Evolutionary conservation across 2,329 filamentous ascomycete species (phyloP), one percentile per base, ranked within the genome.

Genomic region (Sclerotinia trifoliorum): DNA sequence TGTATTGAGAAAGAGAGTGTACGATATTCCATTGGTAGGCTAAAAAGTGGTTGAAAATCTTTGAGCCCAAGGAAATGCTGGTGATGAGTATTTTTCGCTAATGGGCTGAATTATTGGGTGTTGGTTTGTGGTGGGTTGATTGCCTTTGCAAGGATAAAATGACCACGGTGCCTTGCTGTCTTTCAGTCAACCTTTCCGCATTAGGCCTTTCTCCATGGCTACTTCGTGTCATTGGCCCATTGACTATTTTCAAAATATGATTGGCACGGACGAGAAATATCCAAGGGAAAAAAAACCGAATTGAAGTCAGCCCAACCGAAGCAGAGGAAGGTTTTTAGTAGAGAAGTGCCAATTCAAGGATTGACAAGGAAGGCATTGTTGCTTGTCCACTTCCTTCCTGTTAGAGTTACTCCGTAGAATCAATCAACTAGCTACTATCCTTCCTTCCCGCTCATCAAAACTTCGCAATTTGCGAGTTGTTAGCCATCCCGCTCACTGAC

Each of bases 21-120:
- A 44, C 35, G 55, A 26, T 49, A 35, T 21, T 32, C 21, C 5
- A 62, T 62, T 62, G 58, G 58, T 21, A 49, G 44, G 58, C 58
- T 49, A 44, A 62, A 62, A 48, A 62, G 19, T 62, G 58, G 44
- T 62, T 35, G 58, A 49, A 46, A 61, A 49, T 35, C 21, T 49
- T 35, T 32, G 26, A n/a, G 35, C 35, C 10, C 35, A 35, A 35
- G 6, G 11, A 49, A 35, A 35, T 62, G 29, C 44, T 62, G 58
- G 29, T 49, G 44, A 62, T 49, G 44, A 44, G 44, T 17, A n/a
- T 10, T 49, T 49, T 61, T 49, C 49, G n/a, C 11, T 32, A 62
- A 35, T 15, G 24, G 26, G 44, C 58, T 62, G 58, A 26, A 51
- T 63, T 35, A 51, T 51, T 51, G 46, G 60, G 32, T 39, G 55